A percentile compares a stretch with the other conserved stretches of the same genome.
phyloP scores from a whole-genome alignment of 306 rosid species.

The Malus domestica region ASM211411v1 NC_041790.1:16951501-16952000 shows the following conservation, averaged over 20 bases:
- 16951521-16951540: conserved; percentile 79
- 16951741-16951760: conserved; percentile 95
- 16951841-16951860: conserved; percentile 80
- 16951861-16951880: conserved; percentile 77
- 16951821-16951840: conserved; percentile 89
- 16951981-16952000: conserved; percentile 95
- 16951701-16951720: conserved; percentile 47
- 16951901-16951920: conserved; percentile 90
- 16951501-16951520: conserved; percentile 62
- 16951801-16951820: conserved; percentile 96
- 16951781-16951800: conserved; percentile 75
- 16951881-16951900: conserved; percentile 76
- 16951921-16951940: conserved; percentile 97
- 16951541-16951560: conserved; percentile 93
- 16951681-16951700: conserved; percentile 80
- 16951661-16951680: conserved; percentile 94
- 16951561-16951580: conserved; percentile 84
- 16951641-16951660: conserved; percentile 79
- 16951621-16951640: conserved; percentile 98
- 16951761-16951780: conserved; percentile 89
- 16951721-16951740: conserved; percentile 73
- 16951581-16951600: conserved; percentile 88
- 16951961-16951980: conserved; percentile 79
- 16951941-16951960: conserved; percentile 84
- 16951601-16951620: conserved; percentile 98